phyloP scores from a whole-genome alignment of 306 rosid species.

The Astragalus glycyphyllos region DNA sequence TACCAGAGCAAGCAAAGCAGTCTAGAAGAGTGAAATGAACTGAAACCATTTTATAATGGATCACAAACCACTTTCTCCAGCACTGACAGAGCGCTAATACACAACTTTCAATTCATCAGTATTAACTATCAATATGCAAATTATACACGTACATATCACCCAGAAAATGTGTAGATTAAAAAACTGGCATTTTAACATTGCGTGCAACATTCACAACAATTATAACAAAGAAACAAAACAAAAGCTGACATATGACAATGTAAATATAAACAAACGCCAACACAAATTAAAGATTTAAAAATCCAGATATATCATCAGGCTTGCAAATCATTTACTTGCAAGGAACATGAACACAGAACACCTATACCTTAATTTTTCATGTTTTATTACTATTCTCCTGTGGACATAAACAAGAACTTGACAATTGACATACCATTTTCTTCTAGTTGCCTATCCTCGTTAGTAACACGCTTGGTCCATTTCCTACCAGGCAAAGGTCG shows the following conservation, averaged over 20 bases:
- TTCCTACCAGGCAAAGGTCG: conserved; percentile 90
- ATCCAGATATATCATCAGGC: conserved; percentile 27
- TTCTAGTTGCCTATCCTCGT: conserved; percentile 58
- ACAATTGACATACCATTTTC: conserved; percentile 71
- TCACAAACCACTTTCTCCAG: conserved; percentile 22
- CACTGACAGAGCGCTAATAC: conserved; percentile 30
- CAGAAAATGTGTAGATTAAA: conserved; percentile 19
- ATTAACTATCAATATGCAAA: conserved; percentile 9
- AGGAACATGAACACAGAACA: conserved; percentile 23
- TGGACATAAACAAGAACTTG: conserved; percentile 30
- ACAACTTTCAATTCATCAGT: conserved; percentile 26
- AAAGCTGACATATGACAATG: neutral
- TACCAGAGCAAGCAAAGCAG: conserved; percentile 27
- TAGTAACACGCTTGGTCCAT: conserved; percentile 72
- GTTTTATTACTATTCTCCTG: conserved; percentile 1
- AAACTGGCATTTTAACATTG: conserved; percentile 25
- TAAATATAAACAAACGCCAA: conserved; percentile 7
- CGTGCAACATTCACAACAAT: conserved; percentile 28
- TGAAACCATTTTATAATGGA: conserved; percentile 30
- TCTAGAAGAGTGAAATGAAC: conserved; percentile 29
- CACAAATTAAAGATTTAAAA: conserved; percentile 16
- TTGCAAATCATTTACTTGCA: conserved; percentile 8
- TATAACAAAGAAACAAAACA: conserved; percentile 11
- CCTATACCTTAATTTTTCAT: conserved; percentile 5
- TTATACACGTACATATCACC: conserved; percentile 9